A percentile compares a stretch with the other conserved stretches of the same genome.
Conservation (phyloP, 805 yeast genomes). For the Clavispora vitiphila region DNA sequence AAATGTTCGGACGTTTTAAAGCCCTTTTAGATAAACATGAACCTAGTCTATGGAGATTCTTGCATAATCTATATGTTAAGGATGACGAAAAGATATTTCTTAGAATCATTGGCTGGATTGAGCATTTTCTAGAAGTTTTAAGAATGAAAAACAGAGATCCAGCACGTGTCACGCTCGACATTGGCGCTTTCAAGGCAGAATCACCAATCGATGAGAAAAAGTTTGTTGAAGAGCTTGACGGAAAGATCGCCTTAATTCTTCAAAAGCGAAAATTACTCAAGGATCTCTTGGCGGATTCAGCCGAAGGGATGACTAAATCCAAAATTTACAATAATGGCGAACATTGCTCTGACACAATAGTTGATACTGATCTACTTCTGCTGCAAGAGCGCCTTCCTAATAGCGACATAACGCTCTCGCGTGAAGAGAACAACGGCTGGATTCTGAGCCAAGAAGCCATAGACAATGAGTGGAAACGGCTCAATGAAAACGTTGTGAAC, state of each 20-base stretch:
- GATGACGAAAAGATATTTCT: conserved; percentile 71
- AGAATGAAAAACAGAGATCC: conserved; percentile 51
- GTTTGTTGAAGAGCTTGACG: conserved; percentile 37
- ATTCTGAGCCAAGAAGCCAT: conserved; percentile 9
- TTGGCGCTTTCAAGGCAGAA: conserved; percentile 19
- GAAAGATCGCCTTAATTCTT: conserved; percentile 32
- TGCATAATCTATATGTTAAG: conserved; percentile 76
- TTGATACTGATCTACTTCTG: too few relatives aligned
- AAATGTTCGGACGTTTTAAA: conserved; percentile 64
- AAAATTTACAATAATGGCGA: too few relatives aligned
- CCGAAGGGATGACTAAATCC: not conserved
- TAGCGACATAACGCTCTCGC: too few relatives aligned
- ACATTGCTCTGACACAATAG: too few relatives aligned
- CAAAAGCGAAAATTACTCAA: conserved; percentile 36
- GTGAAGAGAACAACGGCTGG: too few relatives aligned
- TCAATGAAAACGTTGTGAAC: conserved; percentile 31
- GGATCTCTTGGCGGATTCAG: conserved; percentile 21
- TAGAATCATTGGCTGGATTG: conserved; percentile 69
- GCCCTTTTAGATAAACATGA: conserved; percentile 67
- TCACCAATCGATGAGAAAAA: conserved; percentile 26
- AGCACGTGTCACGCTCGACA: conserved; percentile 39
- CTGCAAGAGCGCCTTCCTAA: too few relatives aligned
- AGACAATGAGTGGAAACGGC: conserved; percentile 41
- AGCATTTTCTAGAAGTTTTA: conserved; percentile 57
- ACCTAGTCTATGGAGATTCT: conserved; percentile 63